Evolutionary conservation across 2,329 filamentous ascomycete species (phyloP).

Genomic region (Diaporthe longicolla): DNA sequence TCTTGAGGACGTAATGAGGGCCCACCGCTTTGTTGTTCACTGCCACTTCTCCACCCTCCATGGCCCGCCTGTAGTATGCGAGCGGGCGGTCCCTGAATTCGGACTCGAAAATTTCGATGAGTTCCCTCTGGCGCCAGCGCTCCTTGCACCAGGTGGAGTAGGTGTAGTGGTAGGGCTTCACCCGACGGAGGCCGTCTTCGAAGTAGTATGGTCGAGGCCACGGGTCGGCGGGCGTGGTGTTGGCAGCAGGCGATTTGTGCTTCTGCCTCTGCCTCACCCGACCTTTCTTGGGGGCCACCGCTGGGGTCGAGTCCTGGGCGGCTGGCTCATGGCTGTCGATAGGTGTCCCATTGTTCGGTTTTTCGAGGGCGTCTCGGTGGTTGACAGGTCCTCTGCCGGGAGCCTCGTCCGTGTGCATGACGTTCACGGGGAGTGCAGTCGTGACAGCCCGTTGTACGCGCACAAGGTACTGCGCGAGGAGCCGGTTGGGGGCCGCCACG

Average conservation of each 20-base stretch:
- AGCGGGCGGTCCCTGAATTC: conserved; percentile 92
- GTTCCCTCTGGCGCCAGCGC: conserved; percentile 85
- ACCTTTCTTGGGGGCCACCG: conserved; percentile 12
- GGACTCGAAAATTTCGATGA: conserved; percentile 89
- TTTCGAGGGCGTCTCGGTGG: background rate
- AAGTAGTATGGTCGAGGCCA: conserved; percentile 82
- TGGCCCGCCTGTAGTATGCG: conserved; percentile 90
- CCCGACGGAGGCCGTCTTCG: conserved; percentile 85
- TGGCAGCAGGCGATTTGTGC: conserved; percentile 42
- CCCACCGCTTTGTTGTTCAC: conserved; percentile 82
- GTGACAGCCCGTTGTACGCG: conserved; percentile 37
- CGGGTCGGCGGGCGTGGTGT: conserved; percentile 54
- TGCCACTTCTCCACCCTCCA: conserved; percentile 82
- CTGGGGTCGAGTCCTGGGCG: background rate
- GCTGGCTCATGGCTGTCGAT: background rate
- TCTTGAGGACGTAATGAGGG: conserved; percentile 80
- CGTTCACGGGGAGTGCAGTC: conserved; percentile 17
- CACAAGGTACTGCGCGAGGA: conserved; percentile 32
- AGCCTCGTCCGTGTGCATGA: conserved; percentile 16
- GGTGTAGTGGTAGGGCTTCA: conserved; percentile 90
- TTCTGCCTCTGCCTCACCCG: conserved; percentile 29
- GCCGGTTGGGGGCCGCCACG: conserved; percentile 31
- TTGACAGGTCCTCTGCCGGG: background rate
- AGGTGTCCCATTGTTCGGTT: background rate
- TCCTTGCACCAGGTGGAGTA: conserved; percentile 97